These are phyloP conservation scores for Papiliotrema terrestris DNA, from an alignment of 1,284 basidiomycete genomes.

Conservation along the genomic window DNA sequence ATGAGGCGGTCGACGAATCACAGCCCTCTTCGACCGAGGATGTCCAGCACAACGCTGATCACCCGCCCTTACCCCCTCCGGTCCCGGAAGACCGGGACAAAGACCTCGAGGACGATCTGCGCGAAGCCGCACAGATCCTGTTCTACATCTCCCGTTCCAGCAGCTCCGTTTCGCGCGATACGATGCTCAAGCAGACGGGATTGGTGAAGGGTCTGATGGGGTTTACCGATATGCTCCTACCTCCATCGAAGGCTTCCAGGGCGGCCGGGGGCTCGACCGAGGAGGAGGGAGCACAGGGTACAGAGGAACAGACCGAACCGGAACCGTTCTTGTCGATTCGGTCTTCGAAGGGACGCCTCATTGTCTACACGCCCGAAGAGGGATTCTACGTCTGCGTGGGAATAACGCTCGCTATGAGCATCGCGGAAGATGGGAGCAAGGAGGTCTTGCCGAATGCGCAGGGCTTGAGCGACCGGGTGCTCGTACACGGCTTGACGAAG, in stretches of 20 bases:
- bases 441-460: conserved; percentile 17
- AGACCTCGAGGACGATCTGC: conserved; percentile 40
- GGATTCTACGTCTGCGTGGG: conserved; percentile 40
- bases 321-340: conserved; percentile 22
- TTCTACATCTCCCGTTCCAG: conserved; percentile 40
- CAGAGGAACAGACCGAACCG: not conserved
- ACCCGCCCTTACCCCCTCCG: not conserved
- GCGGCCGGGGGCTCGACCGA: not conserved
- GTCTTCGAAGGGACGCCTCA: conserved; percentile 25
- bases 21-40: not conserved
- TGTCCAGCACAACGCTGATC: not conserved
- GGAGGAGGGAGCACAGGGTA: conserved; percentile 14
- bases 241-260: not conserved
- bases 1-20: not conserved
- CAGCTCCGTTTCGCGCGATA: conserved; percentile 36
- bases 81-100: conserved; percentile 16
- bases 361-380: conserved; percentile 35
- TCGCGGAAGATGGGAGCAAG: conserved; percentile 6
- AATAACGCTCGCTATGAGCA: conserved; percentile 19
- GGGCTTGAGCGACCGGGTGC: conserved; percentile 29
- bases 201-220: conserved; percentile 44
- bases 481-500: conserved; percentile 27
- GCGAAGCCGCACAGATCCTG: conserved; percentile 42
- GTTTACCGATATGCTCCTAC: conserved; percentile 32
- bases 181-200: conserved; percentile 43